These are phyloP conservation scores for Cantharellus anzutake DNA, from an alignment of 768 basidiomycete genomes.

Conservation along the genomic window DNA sequence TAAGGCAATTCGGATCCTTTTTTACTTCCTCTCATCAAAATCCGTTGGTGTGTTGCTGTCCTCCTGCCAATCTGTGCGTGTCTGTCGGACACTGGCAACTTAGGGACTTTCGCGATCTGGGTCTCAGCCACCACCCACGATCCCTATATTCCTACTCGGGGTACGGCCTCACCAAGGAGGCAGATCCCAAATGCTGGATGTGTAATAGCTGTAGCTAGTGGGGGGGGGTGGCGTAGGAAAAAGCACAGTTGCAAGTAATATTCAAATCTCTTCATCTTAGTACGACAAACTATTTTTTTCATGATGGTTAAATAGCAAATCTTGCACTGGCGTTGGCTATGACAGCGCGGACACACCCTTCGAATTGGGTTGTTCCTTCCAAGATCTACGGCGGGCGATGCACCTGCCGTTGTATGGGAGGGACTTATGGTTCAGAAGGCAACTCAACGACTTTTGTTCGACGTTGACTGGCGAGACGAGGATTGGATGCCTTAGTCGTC, in stretches of 20 bases:
- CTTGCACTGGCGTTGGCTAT: slow-evolving; percentile 57
- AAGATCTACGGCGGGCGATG: slow-evolving; percentile 17
- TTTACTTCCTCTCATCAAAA: background rate
- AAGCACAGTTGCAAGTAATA: slow-evolving; percentile 78
- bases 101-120: slow-evolving; percentile 23
- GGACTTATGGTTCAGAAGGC: slow-evolving; percentile 98
- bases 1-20: too few species aligned
- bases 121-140: slow-evolving; percentile 18
- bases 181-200: slow-evolving; percentile 44
- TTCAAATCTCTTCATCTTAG: too few species aligned
- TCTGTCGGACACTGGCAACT: background rate
- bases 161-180: slow-evolving; percentile 19
- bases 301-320: slow-evolving; percentile 34
- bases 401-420: slow-evolving; percentile 75
- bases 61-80: background rate
- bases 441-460: slow-evolving; percentile 87
- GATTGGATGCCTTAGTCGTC: slow-evolving; percentile 70
- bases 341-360: slow-evolving; percentile 28
- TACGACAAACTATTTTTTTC: slow-evolving; percentile 17
- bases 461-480: slow-evolving; percentile 71
- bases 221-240: slow-evolving; percentile 95
- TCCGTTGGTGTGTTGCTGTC: background rate
- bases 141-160: slow-evolving; percentile 19
- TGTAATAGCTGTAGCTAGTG: slow-evolving; percentile 72
- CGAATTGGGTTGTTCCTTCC: slow-evolving; percentile 92